Evolutionary conservation across 2,329 filamentous ascomycete species (phyloP).

Genomic region (Hortaea werneckii): DNA sequence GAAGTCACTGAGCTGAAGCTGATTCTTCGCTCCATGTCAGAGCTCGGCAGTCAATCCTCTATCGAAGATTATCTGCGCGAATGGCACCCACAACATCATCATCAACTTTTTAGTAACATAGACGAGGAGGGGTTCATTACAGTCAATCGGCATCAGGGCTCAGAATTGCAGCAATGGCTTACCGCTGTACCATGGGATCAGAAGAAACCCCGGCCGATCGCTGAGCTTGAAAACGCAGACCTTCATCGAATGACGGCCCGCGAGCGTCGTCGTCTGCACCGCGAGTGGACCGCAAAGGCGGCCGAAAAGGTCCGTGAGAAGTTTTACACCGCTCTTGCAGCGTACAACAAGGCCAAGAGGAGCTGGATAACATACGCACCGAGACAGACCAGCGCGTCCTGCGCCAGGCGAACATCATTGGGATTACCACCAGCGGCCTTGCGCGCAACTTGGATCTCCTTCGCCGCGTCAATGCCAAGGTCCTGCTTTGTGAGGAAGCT

Average conservation of each 20-base stretch:
- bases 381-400: constrained; percentile 34
- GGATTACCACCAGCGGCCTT: constrained; percentile 50
- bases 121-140: constrained; percentile 16
- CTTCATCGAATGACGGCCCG: too few relatives aligned
- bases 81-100: constrained; percentile 10
- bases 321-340: too few relatives aligned
- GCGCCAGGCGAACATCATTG: constrained; percentile 42
- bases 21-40: constrained; percentile 6
- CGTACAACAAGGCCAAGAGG: constrained; percentile 6
- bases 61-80: constrained; percentile 8
- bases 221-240: too few relatives aligned
- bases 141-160: not conserved
- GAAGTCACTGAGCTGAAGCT: constrained; percentile 10
- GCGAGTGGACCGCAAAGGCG: too few relatives aligned
- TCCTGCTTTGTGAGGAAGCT: constrained; percentile 47
- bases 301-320: too few relatives aligned
- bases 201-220: too few relatives aligned
- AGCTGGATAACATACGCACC: constrained; percentile 21
- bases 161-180: too few relatives aligned
- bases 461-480: constrained; percentile 17
- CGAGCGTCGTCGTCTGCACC: too few relatives aligned
- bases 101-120: constrained; percentile 12
- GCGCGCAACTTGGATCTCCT: constrained; percentile 43
- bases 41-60: constrained; percentile 1
- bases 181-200: too few relatives aligned